phyloP scores from a whole-genome alignment of 352 stramenopile species.

The Phytophthora idaei region DNA sequence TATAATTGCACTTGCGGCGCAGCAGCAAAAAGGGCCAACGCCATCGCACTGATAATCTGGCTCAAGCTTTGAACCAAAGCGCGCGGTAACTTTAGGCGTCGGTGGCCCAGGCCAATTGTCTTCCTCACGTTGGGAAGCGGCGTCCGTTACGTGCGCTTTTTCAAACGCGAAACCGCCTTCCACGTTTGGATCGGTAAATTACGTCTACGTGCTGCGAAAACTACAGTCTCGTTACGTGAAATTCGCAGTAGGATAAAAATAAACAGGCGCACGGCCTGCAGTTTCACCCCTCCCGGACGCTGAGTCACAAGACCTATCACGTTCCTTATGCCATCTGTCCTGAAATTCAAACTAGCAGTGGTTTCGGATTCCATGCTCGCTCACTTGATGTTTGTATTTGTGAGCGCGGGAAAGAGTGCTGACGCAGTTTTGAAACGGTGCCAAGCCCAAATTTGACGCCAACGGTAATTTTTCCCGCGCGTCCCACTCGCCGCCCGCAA shows the following conservation, averaged over 20 bases:
- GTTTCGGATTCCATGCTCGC: conserved; percentile 29
- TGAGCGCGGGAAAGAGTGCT: conserved; percentile 21
- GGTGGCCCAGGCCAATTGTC: not conserved
- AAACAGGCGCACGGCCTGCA: conserved; percentile 3
- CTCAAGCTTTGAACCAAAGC: not conserved
- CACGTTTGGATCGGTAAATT: conserved; percentile 25
- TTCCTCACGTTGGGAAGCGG: conserved; percentile 23
- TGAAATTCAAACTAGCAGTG: conserved; percentile 25
- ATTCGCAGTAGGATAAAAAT: conserved; percentile 20
- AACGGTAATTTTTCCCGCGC: conserved; percentile 33
- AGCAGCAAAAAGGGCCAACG: not conserved
- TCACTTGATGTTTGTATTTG: conserved; percentile 25
- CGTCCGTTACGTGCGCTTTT: conserved; percentile 43
- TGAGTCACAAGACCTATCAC: not conserved
- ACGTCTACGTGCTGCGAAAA: conserved; percentile 9
- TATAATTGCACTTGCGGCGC: conserved; percentile 2
- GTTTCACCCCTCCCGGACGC: conserved; percentile 18
- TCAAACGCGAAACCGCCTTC: conserved; percentile 36
- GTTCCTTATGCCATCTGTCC: conserved; percentile 17
- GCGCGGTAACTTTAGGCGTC: conserved; percentile 12
- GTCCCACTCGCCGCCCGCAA: conserved; percentile 26
- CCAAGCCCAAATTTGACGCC: conserved; percentile 36
- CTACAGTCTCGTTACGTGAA: conserved; percentile 19
- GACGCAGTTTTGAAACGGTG: conserved; percentile 31
- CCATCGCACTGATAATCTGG: conserved; percentile 6